Base-by-base conservation (phyloP, 1,284 basidiomycete species). In the Marasmius sp. region DNA sequence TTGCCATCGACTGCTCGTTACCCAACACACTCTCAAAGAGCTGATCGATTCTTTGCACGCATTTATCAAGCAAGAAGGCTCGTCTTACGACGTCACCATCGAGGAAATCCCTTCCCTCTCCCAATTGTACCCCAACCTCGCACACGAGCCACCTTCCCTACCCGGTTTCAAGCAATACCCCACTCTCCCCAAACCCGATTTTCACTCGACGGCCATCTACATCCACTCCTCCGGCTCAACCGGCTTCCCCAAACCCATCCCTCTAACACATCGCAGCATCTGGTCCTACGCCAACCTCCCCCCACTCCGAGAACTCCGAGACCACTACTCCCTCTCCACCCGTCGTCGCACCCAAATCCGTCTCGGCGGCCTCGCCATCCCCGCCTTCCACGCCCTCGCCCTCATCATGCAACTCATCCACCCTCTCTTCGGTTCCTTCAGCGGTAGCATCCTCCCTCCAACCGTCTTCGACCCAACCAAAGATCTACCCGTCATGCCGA, bases 161-260 rank as follows among this genome's bases (percentile, higher is more conserved):
- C 64, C 67, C 0, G 77, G 73, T 77, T 77, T 64, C 74, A 77
- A 57, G 68, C 74, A 2, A 56, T 77, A 8, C 75, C 74, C 6
- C 58, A 76, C 22, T 60, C 67, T n/a, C 57, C 63, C 3, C 73
- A 77, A 37, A 33, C 74, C 16, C 48, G 74, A 1, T 58, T 55
- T 18, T 60, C 70, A 3, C 27, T 75, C 2, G 71, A 71, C 51
- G 61, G 60, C 16, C 22, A 47, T 62, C 9, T 62, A 59, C 48
- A 22, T 64, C 16, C 62, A 64, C 43, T 64, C 62, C 6, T 64
- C 62, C 33, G 62, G 62, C 37, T 58, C 56, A n/a, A 64, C 62
- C 7, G 62, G 59, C 5, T 59, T 61, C 38, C 62, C 62, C 12
- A 64, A 64, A 58, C 41, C 62, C 16, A 61, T 64, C 34, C 56